Conservation (phyloP, 2,329 filamentous ascomycete genomes). For the Fusarium newnesense region DNA sequence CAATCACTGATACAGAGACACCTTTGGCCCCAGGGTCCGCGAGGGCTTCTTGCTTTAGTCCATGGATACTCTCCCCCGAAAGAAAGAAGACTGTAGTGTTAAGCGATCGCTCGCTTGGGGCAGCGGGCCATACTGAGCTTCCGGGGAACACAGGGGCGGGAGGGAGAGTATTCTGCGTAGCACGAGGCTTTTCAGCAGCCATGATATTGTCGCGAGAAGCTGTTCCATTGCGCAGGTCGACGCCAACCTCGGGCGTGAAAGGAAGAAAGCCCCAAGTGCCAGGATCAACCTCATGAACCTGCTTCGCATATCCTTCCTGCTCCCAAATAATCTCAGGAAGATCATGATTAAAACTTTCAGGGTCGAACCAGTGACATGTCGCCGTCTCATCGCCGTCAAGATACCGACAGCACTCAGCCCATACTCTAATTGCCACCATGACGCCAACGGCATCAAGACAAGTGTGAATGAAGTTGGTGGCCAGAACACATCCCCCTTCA, state of each 20-base stretch:
- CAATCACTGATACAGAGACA: neutral
- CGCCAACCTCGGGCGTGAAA: neutral
- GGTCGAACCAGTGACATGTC: conserved; percentile 1
- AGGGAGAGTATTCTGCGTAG: neutral
- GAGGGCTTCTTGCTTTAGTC: conserved; percentile 1
- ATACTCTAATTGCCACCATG: neutral
- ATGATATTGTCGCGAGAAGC: rapidly evolving
- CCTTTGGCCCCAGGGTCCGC: neutral
- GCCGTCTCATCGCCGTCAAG: neutral
- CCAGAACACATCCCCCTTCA: neutral
- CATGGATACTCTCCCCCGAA: conserved; percentile 1
- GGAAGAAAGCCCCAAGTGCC: conserved; percentile 3
- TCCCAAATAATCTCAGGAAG: conserved; percentile 6
- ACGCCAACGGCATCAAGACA: conserved; percentile 8
- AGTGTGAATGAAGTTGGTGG: conserved; percentile 3
- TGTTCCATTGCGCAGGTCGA: neutral
- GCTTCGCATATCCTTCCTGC: neutral
- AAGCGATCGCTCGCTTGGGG: neutral
- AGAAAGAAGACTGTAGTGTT: conserved; percentile 1
- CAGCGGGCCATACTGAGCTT: neutral
- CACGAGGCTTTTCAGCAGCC: neutral
- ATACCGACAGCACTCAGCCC: conserved; percentile 15
- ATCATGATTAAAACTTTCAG: conserved; percentile 6
- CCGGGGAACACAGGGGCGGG: neutral
- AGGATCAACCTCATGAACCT: neutral